A percentile compares a stretch with the other conserved stretches of the same genome.
phyloP scores from a whole-genome alignment of 2,329 filamentous ascomycete genomes.

The Botryosphaeria dothidea region DNA sequence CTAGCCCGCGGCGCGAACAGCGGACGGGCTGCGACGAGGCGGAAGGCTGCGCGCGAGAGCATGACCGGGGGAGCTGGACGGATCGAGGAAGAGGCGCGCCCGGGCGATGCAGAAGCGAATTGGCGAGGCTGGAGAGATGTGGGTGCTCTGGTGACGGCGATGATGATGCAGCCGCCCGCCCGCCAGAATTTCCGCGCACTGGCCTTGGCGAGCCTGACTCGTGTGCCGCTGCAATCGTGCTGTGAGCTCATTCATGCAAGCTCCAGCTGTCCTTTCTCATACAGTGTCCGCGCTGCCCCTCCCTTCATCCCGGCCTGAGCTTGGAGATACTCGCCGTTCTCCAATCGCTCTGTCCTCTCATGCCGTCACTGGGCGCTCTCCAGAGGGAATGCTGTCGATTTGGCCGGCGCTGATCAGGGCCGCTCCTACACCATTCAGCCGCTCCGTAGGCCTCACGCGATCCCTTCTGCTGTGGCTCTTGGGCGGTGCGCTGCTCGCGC shows the following conservation, averaged over 20 bases:
- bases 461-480: conserved; percentile 37
- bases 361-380: conserved; percentile 32
- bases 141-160: conserved; percentile 1
- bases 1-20: conserved; percentile 27
- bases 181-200: conserved; percentile 19
- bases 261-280: conserved; percentile 18
- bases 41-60: conserved; percentile 37
- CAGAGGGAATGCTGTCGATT: conserved; percentile 40
- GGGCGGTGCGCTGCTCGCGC: conserved; percentile 31
- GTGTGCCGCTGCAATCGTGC: neutral
- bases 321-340: conserved; percentile 12
- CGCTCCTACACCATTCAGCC: conserved; percentile 23
- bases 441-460: conserved; percentile 23
- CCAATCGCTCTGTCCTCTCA: conserved; percentile 26
- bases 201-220: conserved; percentile 15
- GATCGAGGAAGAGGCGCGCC: neutral
- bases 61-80: conserved; percentile 25
- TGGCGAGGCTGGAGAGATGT: conserved; percentile 12
- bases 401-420: conserved; percentile 31
- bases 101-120: conserved; percentile 7
- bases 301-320: conserved; percentile 5
- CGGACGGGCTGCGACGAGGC: conserved; percentile 33
- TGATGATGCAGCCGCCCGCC: conserved; percentile 11
- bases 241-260: conserved; percentile 1
- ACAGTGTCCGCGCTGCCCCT: conserved; percentile 8